These are phyloP conservation scores for Trichoderma aggressivum DNA, from an alignment of 2,329 filamentous ascomycete genomes.

Conservation along the genomic window DNA sequence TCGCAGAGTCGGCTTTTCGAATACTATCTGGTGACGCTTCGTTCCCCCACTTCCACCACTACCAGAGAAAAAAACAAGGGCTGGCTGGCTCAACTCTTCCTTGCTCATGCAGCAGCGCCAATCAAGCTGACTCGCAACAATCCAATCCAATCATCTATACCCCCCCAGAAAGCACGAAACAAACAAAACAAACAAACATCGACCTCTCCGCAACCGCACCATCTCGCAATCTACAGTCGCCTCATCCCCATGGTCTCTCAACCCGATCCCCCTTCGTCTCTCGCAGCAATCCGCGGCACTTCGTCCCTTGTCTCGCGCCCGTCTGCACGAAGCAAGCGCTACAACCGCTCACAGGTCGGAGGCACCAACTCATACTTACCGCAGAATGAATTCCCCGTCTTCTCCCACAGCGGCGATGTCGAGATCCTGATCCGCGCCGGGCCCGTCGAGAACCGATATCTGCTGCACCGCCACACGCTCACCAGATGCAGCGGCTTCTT, in stretches of 20 bases:
- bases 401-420: slow-evolving; percentile 86
- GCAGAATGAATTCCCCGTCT: slow-evolving; percentile 90
- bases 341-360: slow-evolving; percentile 78
- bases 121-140: slow-evolving; percentile 9
- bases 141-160: not conserved
- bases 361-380: slow-evolving; percentile 62
- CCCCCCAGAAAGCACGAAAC: not conserved
- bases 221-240: slow-evolving; percentile 4
- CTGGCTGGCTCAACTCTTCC: not conserved
- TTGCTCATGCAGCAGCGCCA: slow-evolving; percentile 13
- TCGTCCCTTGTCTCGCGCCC: slow-evolving; percentile 61
- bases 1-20: not conserved
- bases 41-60: slow-evolving; percentile 12
- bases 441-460: slow-evolving; percentile 67
- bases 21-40: not conserved
- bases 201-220: not conserved
- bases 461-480: slow-evolving; percentile 83
- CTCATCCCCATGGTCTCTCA: slow-evolving; percentile 58
- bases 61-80: not conserved
- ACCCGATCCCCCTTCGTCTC: slow-evolving; percentile 49
- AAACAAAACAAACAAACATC: not conserved
- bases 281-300: slow-evolving; percentile 55
- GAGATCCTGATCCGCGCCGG: slow-evolving; percentile 76
- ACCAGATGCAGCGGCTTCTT: slow-evolving; percentile 93
- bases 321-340: slow-evolving; percentile 62